Conservation (phyloP, 1,139 yeast species). For the Eremothecium gossypii region DNA sequence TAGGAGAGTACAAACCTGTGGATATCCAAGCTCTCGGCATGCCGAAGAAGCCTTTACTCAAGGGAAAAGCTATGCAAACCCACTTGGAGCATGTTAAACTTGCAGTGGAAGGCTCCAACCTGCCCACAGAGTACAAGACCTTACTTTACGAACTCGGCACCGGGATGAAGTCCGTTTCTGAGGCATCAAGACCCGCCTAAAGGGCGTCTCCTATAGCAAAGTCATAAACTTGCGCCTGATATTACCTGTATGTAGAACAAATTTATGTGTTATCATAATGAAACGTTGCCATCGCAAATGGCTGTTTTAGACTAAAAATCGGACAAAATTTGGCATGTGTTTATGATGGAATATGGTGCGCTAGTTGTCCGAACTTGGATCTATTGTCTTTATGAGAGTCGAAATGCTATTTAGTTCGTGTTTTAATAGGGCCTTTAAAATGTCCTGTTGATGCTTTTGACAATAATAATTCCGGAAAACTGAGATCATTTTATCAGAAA, state of each 20-base stretch:
- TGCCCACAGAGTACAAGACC: too few species aligned
- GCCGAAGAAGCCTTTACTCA: conserved; percentile 11
- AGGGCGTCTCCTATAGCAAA: too few species aligned
- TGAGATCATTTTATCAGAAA: conserved; percentile 13
- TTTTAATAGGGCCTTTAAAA: conserved; percentile 21
- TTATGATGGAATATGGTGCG: not conserved
- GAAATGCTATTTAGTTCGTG: conserved; percentile 11
- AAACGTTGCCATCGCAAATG: too few species aligned
- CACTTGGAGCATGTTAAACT: too few species aligned
- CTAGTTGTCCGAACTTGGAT: not conserved
- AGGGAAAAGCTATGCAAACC: too few species aligned
- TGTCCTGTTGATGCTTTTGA: conserved; percentile 9
- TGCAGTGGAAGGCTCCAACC: too few species aligned
- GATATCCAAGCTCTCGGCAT: conserved; percentile 1
- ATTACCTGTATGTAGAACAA: too few species aligned
- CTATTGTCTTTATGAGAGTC: conserved; percentile 9
- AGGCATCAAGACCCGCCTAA: too few species aligned
- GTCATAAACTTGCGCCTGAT: too few species aligned
- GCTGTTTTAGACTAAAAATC: not conserved
- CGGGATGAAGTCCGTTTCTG: too few species aligned
- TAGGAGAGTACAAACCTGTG: conserved; percentile 18
- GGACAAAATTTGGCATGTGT: not conserved
- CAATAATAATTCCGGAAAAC: conserved; percentile 12
- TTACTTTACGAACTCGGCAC: too few species aligned
- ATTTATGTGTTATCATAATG: too few species aligned